Evolutionary conservation across 2,329 filamentous ascomycete genomes (phyloP), one percentile per base, ranked within the genome.

Genomic region (Fonsecaea monophora): DNA sequence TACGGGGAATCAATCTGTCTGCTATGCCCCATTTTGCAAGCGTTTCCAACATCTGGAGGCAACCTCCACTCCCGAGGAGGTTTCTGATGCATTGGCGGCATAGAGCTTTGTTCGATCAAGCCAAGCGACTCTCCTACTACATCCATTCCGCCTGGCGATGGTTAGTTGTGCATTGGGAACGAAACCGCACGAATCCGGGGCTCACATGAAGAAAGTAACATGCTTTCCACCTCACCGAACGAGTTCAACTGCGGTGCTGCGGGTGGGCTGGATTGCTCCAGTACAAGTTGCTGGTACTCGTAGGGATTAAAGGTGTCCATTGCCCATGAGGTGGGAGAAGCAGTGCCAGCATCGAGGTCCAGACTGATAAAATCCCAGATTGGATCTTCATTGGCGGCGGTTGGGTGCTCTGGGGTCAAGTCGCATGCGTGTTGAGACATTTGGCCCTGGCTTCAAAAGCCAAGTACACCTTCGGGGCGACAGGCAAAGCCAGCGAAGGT

Each of bases 1-100:
- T 53, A 30, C 48, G 48, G 48, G 48, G 48, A 53, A 53, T 53
- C 48, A 21, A 53, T 53, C 48, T 53, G 48, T 53, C 48, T 53
- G 13, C 6, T 18, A 25, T 53, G 18, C 15, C 6, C 48, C 15
- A 53, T 53, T 32, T 53, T 53, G 48, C n/a, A 53, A 53, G 18
- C 15, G 48, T 7, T n/a, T n/a, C 12, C n/a, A 32, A 53, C 30
- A 32, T 53, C 48, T 9, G 48, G 48, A 32, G 6, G 48, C 0
- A 21, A 12, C 30, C 32, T n/a, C 15, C 48, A 21, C 18, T 53
- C 48, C 45, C 21, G 45, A 18, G 45, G 45, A 53, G n/a, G 25
- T 15, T 25, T 53, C 48, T 53, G 48, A 25, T 53, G 15, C 32
- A 1, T 30, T 53, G 48, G 18, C 18, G 13, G 18, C 48, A 53